These are phyloP conservation scores for Fusarium keratoplasticum DNA, from an alignment of 2,329 filamentous ascomycete species.

Conservation along the genomic window DNA sequence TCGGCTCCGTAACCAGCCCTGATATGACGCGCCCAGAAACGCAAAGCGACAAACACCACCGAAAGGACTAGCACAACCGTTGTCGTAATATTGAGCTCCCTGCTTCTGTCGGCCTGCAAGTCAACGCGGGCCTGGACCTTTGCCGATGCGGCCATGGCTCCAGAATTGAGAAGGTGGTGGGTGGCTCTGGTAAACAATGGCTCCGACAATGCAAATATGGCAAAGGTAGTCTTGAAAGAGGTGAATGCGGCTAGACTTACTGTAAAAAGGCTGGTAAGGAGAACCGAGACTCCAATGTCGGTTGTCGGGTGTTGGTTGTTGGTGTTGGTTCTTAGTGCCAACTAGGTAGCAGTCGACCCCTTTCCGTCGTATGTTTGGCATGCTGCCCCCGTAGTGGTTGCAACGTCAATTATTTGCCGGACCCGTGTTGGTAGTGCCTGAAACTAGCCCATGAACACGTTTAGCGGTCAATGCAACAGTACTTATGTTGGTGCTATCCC, in stretches of 20 bases:
- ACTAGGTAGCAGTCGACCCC: neutral
- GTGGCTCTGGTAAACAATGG: neutral
- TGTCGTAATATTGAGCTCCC: slow-evolving; percentile 14
- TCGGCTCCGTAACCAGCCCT: slow-evolving; percentile 14
- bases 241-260: neutral
- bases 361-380: neutral
- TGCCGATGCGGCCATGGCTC: neutral
- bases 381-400: neutral
- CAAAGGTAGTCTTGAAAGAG: neutral
- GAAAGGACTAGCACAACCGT: slow-evolving; percentile 13
- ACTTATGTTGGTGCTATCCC: neutral
- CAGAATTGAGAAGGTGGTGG: neutral
- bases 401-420: neutral
- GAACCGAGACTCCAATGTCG: neutral
- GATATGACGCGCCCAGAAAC: slow-evolving; percentile 21
- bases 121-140: neutral
- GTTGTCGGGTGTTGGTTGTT: neutral
- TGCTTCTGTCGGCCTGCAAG: slow-evolving; percentile 8
- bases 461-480: neutral
- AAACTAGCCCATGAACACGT: neutral
- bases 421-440: neutral
- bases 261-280: neutral
- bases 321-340: neutral
- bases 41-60: slow-evolving; percentile 11
- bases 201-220: neutral